Evolutionary conservation across 2,329 filamentous ascomycete species (phyloP).

Genomic region (Fusarium tjaetaba): DNA sequence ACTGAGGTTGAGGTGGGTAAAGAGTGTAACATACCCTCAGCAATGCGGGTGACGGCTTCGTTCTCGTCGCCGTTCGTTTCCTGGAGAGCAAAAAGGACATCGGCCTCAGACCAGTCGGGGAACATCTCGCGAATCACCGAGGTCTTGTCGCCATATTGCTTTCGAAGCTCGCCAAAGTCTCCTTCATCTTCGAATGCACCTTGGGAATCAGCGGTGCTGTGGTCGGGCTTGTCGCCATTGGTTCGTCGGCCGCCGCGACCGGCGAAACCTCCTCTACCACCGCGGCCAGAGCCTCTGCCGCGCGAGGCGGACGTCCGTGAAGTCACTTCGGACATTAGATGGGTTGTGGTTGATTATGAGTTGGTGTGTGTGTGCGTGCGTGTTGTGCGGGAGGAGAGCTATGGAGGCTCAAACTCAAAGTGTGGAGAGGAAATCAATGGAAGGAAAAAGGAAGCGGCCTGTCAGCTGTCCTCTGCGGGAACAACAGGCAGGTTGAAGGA

Average conservation of each 20-base stretch:
- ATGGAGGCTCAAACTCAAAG: constrained; percentile 41
- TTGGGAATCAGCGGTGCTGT: constrained; percentile 68
- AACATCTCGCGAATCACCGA: constrained; percentile 90
- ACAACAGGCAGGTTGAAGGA: constrained; percentile 47
- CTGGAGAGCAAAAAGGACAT: constrained; percentile 90
- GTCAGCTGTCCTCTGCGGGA: constrained; percentile 53
- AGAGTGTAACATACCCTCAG: constrained; percentile 69
- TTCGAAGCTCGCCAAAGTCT: constrained; percentile 91
- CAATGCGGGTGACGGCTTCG: constrained; percentile 79
- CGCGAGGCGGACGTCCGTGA: constrained; percentile 83
- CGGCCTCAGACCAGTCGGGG: constrained; percentile 93
- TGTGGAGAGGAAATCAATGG: constrained; percentile 45
- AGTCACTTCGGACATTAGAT: constrained; percentile 92
- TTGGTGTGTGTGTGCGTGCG: constrained; percentile 37
- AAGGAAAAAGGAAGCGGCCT: constrained; percentile 43
- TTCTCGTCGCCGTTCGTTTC: constrained; percentile 86
- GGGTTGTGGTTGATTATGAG: constrained; percentile 53
- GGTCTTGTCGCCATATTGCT: constrained; percentile 84
- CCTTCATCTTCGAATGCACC: constrained; percentile 80
- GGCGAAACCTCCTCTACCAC: constrained; percentile 81
- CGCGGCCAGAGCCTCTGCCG: constrained; percentile 90
- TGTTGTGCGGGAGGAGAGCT: constrained; percentile 43
- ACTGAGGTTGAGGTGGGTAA: constrained; percentile 16
- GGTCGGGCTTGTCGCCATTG: constrained; percentile 74
- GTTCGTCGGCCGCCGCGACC: constrained; percentile 77